Evolutionary conservation across 441 rosid genomes (phyloP), one percentile per base, ranked within the genome.

Genomic region (Arabidopsis lyrata): DNA sequence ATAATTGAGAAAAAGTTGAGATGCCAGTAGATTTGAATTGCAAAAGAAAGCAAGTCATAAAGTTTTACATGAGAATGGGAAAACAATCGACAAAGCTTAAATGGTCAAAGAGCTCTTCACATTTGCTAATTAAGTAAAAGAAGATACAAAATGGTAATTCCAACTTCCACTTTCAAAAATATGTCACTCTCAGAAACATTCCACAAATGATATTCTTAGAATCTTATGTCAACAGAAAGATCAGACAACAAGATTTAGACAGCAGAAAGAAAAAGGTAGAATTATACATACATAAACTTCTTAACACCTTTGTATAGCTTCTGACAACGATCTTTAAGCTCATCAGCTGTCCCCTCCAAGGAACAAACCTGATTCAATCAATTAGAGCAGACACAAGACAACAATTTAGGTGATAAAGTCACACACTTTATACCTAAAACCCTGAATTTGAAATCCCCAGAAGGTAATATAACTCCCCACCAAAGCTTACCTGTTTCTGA

Each of bases 261-360:
- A 53, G 39, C 49, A 8, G 24, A 12, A 54, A 34, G 27, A 13
- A 45, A 36, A 53, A 42, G 66, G 9, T 14, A 29, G 55, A 58
- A 50, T 11, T n/a, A 39, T 32, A 71, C 80, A 65, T 66, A 77
- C 81, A 78, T 80, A 70, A 83, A 91, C 72, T 79, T 85, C 62
- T 78, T 74, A 56, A 84, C 86, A 65, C 97, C 98, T 79, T 83
- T 87, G 78, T 78, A 83, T 35, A 93, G 81, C 47, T 42, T 83
- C 73, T 87, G 94, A 80, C 97, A 93, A 66, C 96, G 93, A 75
- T 86, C 90, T 78, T 78, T 86, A 66, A 93, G 73, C 81, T 86
- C 96, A 22, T 89, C 94, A 80, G 94, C 75, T 42, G 85, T 77
- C 54, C 86, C 82, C 57, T 91, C 94, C 61, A 88, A 75, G 63